Base-by-base conservation (phyloP, 1,284 basidiomycete genomes). In the Trichosporon faecale region DNA sequence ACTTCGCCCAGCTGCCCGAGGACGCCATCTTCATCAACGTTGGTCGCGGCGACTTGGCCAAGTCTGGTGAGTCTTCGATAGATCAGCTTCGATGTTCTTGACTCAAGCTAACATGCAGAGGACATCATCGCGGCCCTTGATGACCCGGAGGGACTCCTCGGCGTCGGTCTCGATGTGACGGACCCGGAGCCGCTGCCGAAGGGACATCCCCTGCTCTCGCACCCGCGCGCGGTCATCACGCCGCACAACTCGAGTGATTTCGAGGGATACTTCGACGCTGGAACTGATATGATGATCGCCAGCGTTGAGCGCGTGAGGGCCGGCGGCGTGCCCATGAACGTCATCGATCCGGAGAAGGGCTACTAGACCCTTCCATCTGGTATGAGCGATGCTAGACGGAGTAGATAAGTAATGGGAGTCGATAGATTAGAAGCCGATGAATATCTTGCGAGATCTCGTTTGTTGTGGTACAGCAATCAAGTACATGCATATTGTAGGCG, bases 141-240 rank as follows among this genome's bases (percentile, higher is more conserved):
- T 46, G 44, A 35, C 1, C 14, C 33, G n/a, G 67, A 74, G 27
- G 76, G 75, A 55, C 72, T 83, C 33, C 74, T 76, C 67, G 80
- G 75, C 11, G 76, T 74, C 18, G 81, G 79, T 2, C 73, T 84
- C 2, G 83, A 84, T 74, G 83, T 84, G 9, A 84, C 83, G 0
- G 82, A 84, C 68, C 83, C 83, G 33, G 84, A 84, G 74, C 83
- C 83, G 1, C 75, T 84, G 11, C 78, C 82, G 0, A 69, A 74
- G 23, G 66, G 68, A 23, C 82, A 84, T 72, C 74, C 80, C 4
- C 73, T 84, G 3, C 80, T 74, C 61, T 71, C 82, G 12, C 83
- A 84, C 66, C 79, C 79, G 0, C 73, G 74, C 44, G 79, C 74
- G 1, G 77, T 82, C 55, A 74, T 84, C 69, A 83, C 82, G 3